Percentiles rank a stretch among this genome's conserved stretches.
Conservation (phyloP, 148 eudicot genomes). For the Cornus kousa region DNA sequence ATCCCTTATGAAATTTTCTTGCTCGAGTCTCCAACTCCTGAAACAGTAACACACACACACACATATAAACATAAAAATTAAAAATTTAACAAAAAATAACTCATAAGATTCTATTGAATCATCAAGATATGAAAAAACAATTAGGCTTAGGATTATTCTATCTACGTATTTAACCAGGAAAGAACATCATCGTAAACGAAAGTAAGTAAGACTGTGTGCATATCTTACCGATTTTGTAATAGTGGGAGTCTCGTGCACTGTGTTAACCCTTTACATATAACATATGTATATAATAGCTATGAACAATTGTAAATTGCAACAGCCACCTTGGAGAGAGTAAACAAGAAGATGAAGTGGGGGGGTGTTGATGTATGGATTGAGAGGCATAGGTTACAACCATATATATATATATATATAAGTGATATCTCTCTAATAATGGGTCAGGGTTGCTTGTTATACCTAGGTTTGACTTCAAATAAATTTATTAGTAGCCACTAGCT, state of each 20-base stretch:
- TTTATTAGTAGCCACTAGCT: no score
- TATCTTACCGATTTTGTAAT: no score
- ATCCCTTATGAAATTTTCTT: constrained; percentile 1
- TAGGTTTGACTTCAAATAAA: constrained; percentile 24
- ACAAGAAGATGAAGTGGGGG: not conserved
- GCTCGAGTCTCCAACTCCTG: constrained; percentile 23
- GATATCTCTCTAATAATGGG: constrained; percentile 19
- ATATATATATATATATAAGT: not conserved
- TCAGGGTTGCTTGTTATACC: constrained; percentile 9
- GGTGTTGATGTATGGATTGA: not conserved
- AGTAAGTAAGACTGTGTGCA: no score
- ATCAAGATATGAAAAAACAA: not conserved
- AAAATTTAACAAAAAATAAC: not conserved
- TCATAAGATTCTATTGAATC: not conserved
- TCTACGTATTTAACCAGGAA: not conserved
- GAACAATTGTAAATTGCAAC: not conserved
- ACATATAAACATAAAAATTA: not conserved
- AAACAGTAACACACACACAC: not conserved
- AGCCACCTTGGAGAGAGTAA: not conserved
- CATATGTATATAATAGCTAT: not conserved
- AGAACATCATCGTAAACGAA: no score
- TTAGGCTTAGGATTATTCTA: not conserved
- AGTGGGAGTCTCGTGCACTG: no score
- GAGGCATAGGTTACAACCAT: not conserved
- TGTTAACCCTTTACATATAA: no score